Conservation (phyloP, 1,284 basidiomycete species). For the Gymnopus androsaceus region DNA sequence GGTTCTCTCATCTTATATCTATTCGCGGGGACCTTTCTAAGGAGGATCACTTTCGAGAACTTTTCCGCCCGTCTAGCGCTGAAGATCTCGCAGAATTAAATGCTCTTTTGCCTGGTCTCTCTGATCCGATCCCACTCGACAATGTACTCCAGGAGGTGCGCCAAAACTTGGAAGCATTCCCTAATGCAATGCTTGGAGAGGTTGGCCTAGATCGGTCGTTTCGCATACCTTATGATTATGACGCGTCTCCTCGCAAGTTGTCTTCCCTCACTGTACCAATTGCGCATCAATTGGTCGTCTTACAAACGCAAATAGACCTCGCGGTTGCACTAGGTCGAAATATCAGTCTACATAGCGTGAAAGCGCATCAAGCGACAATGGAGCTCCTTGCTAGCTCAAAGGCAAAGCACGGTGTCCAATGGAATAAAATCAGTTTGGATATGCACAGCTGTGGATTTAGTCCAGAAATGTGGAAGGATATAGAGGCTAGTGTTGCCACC, state of each 20-base stretch:
- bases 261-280: conserved; percentile 73
- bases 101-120: conserved; percentile 55
- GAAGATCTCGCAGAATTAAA: conserved; percentile 46
- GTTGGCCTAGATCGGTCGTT: conserved; percentile 79
- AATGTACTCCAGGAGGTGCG: conserved; percentile 57
- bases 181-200: conserved; percentile 78
- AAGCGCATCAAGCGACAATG: conserved; percentile 63
- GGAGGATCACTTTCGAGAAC: conserved; percentile 63
- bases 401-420: conserved; percentile 49
- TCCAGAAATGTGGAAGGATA: conserved; percentile 60
- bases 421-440: conserved; percentile 68
- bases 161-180: conserved; percentile 54
- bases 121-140: conserved; percentile 59
- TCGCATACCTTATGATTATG: conserved; percentile 61
- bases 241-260: conserved; percentile 47
- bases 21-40: conserved; percentile 45
- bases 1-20: conserved; percentile 77
- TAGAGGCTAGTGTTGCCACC: conserved; percentile 52
- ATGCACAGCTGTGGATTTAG: conserved; percentile 80
- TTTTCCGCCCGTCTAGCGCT: conserved; percentile 47
- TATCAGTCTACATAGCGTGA: conserved; percentile 80
- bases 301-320: conserved; percentile 78
- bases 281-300: conserved; percentile 68
- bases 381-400: conserved; percentile 60
- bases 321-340: conserved; percentile 72